Evolutionary conservation across 163 green algal species (phyloP), one percentile per base, ranked within the genome.

Genomic region (Chlamydomonas reinhardtii): DNA sequence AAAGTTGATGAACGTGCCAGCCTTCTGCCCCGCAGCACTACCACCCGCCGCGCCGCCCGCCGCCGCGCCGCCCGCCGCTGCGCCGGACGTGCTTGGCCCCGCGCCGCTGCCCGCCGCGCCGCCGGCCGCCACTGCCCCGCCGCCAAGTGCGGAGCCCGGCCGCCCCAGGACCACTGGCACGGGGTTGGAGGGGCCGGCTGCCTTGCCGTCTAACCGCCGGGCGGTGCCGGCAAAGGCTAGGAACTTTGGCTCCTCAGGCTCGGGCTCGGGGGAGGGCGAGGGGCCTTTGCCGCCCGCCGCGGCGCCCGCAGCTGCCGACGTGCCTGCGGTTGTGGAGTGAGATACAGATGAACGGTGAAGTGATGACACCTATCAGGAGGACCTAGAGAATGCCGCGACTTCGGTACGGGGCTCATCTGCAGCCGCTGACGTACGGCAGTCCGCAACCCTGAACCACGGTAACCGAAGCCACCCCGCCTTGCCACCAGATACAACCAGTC

Each of bases 161-260:
- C 62, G 39, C 11, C 73, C 62, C 35, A 85, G 68, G 14, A 22
- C 17, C 20, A 86, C 73, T 5, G 80, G 39, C n/a, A 80, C 78
- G 20, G 65, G 65, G 34, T 78, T 82, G 29, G 86, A 82, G 2
- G 76, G 43, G 39, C 81, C 70, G 0, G 72, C 86, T 3, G 94
- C 37, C 89, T 96, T 97, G 79, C 96, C 96, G 87, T 98, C 96
- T 75, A 98, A 87, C 17, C 96, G 91, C 35, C 90, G 86, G 12
- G 87, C 95, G 14, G 92, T 76, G 34, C 96, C 96, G 4, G 92
- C 93, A 90, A 98, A 98, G 0, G 95, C 90, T 48, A 96, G 70
- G 83, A 98, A 98, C 48, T 79, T 91, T 1, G 84, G 85, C 29
- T 83, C 84, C 39, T 89, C 75, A 17, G 85, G 65, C 64, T 73